phyloP scores from a whole-genome alignment of 768 basidiomycete species.

The Suillus sp. region DNA sequence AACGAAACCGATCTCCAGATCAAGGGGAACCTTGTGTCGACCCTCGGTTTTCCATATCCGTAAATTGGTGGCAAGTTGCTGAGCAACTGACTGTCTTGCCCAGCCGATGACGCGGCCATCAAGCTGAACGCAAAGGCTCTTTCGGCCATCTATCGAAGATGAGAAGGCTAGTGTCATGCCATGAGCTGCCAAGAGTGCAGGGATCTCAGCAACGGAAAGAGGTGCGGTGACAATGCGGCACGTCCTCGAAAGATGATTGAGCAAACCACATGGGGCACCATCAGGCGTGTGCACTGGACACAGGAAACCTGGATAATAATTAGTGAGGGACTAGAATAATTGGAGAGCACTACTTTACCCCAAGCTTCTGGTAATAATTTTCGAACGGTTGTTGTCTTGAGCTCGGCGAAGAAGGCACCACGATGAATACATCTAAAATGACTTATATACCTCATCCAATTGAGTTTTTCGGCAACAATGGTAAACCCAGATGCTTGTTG shows the following conservation, averaged over 20 bases:
- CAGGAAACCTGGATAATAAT: slow-evolving; percentile 69
- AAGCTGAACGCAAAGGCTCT: slow-evolving; percentile 88
- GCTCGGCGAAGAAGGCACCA: slow-evolving; percentile 98
- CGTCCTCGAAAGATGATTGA: slow-evolving; percentile 93
- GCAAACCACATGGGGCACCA: slow-evolving; percentile 94
- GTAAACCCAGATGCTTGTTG: slow-evolving; percentile 99
- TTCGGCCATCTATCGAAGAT: slow-evolving; percentile 75
- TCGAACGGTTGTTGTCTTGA: slow-evolving; percentile 96
- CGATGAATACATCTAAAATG: slow-evolving; percentile 98
- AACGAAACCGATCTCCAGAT: slow-evolving; percentile 93
- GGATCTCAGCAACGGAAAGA: slow-evolving; percentile 76
- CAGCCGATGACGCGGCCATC: slow-evolving; percentile 95
- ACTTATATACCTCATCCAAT: slow-evolving; percentile 97
- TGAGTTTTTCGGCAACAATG: slow-evolving; percentile 97
- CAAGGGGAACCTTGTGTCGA: slow-evolving; percentile 77
- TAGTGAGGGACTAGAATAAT: slow-evolving; percentile 11
- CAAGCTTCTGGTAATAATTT: slow-evolving; percentile 97
- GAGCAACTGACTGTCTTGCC: slow-evolving; percentile 74
- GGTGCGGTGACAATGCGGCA: slow-evolving; percentile 87
- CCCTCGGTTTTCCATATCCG: slow-evolving; percentile 96
- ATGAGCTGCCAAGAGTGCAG: slow-evolving; percentile 76
- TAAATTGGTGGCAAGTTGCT: slow-evolving; percentile 80
- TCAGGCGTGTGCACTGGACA: slow-evolving; percentile 99
- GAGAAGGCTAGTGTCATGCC: slow-evolving; percentile 95
- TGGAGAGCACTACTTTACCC: slow-evolving; percentile 55